These are phyloP conservation scores for Alnus glutinosa DNA, from an alignment of 306 rosid genomes.

Conservation along the genomic window DNA sequence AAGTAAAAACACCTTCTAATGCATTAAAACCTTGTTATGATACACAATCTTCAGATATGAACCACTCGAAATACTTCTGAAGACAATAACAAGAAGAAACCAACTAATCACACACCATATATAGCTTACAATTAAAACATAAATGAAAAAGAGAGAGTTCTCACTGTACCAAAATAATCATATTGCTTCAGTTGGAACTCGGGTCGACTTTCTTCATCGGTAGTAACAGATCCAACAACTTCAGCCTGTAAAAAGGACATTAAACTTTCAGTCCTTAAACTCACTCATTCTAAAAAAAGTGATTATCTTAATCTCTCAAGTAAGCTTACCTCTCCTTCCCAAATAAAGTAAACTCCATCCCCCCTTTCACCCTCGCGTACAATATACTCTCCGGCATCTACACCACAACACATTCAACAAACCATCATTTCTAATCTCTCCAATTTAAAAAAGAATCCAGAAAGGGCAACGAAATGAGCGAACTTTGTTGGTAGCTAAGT, in stretches of 20 bases:
- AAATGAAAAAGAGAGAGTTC: conserved; percentile 21
- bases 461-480: background rate
- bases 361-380: conserved; percentile 80
- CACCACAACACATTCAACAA: conserved; percentile 24
- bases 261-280: conserved; percentile 7
- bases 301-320: background rate
- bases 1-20: background rate
- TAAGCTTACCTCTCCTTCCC: conserved; percentile 86
- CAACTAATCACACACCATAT: background rate
- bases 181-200: conserved; percentile 74
- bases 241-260: conserved; percentile 70
- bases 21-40: background rate
- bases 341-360: conserved; percentile 82
- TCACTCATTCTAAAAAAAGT: background rate
- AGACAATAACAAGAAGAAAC: background rate
- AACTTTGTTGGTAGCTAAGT: background rate
- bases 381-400: conserved; percentile 64
- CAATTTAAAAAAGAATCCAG: background rate
- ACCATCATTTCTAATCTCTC: background rate
- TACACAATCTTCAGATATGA: background rate
- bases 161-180: conserved; percentile 88
- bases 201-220: conserved; percentile 55
- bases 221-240: conserved; percentile 51
- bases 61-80: background rate
- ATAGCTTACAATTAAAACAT: conserved; percentile 7